Conservation (phyloP, 257 asterid species). For the Primulina tabacum region DNA sequence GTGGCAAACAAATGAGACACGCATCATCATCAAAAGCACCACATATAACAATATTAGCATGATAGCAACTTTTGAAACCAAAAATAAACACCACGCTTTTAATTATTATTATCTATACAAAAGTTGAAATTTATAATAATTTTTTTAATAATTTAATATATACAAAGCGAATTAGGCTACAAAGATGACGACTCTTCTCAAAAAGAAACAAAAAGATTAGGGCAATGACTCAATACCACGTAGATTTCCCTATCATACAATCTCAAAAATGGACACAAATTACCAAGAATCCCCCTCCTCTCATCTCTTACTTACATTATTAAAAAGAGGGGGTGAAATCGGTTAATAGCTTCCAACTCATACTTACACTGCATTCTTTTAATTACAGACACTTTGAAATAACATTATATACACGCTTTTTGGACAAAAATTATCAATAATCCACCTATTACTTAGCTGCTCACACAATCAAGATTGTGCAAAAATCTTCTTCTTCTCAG, state of each 20-base stretch:
- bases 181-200: constrained; percentile 28
- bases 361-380: constrained; percentile 39
- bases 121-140: not conserved
- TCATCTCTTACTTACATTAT: constrained; percentile 61
- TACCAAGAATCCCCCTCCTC: constrained; percentile 28
- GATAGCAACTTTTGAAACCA: not conserved
- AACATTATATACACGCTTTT: constrained; percentile 46
- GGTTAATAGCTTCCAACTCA: constrained; percentile 41
- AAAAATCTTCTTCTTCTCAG: constrained; percentile 27
- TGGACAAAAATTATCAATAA: constrained; percentile 38
- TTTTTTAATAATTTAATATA: constrained; percentile 21
- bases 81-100: no score
- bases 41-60: not conserved
- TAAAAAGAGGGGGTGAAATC: constrained; percentile 34
- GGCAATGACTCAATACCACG: constrained; percentile 38
- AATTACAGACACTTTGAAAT: constrained; percentile 51
- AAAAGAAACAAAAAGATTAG: constrained; percentile 19
- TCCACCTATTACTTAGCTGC: constrained; percentile 33
- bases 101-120: no score
- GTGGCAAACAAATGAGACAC: not conserved
- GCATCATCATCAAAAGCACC: not conserved
- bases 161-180: constrained; percentile 39
- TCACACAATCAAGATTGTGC: constrained; percentile 43
- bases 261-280: constrained; percentile 34
- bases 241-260: constrained; percentile 34